phyloP scores from a whole-genome alignment of 768 basidiomycete species.

The Leucosporidium yakuticum region DNA sequence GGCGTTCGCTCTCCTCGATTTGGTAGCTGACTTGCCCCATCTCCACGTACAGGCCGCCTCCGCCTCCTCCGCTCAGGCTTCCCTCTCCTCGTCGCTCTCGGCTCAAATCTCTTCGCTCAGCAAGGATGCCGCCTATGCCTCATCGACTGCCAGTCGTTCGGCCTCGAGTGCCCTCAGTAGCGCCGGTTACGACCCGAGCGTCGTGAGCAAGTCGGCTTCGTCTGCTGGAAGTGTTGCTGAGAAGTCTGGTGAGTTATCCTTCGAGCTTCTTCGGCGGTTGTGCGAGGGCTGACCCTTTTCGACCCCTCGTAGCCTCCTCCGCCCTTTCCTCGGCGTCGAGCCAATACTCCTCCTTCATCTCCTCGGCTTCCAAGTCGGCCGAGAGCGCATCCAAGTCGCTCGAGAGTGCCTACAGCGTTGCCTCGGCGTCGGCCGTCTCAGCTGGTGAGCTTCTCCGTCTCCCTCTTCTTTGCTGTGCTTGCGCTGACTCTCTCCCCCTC shows the following conservation, averaged over 20 bases:
- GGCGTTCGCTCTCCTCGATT: background rate
- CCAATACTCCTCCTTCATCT: conserved; percentile 11
- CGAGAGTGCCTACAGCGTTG: conserved; percentile 11
- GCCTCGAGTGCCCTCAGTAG: conserved; percentile 18
- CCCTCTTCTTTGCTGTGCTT: background rate
- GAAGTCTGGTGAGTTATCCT: conserved; percentile 17
- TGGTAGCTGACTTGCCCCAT: background rate
- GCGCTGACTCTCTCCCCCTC: background rate
- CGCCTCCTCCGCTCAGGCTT: too few relatives aligned
- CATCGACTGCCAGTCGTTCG: conserved; percentile 1
- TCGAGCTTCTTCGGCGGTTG: background rate
- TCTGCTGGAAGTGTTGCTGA: conserved; percentile 20
- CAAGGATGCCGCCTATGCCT: too few relatives aligned
- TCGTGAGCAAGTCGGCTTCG: conserved; percentile 30
- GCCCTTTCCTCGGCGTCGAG: conserved; percentile 22
- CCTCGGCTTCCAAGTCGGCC: conserved; percentile 6
- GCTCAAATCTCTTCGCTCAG: too few relatives aligned
- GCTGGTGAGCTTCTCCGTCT: background rate
- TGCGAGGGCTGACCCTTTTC: background rate
- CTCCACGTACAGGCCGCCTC: background rate
- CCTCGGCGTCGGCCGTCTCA: background rate
- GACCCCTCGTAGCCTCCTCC: conserved; percentile 22
- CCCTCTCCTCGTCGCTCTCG: too few relatives aligned
- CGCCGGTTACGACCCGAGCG: conserved; percentile 24
- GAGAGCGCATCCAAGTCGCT: conserved; percentile 30